Conservation (phyloP, 2,329 filamentous ascomycete genomes). For the Phaeoacremonium minimum region DNA sequence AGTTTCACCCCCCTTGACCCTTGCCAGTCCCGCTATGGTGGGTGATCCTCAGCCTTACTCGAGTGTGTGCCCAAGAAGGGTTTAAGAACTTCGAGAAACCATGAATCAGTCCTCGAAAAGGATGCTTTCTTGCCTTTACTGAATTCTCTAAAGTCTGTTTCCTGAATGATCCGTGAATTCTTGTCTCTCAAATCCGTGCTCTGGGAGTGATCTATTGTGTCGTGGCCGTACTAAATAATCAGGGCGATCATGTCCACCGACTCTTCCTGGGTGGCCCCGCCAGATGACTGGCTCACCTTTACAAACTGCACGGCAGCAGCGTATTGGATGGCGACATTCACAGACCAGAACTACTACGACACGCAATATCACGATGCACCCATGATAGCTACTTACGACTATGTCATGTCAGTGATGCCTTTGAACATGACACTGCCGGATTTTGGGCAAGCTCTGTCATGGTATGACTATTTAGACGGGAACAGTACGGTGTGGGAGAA, state of each 20-base stretch:
- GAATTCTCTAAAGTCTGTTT: too few species aligned
- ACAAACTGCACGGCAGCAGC: background rate
- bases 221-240: background rate
- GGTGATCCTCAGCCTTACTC: too few species aligned
- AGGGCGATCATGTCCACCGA: background rate
- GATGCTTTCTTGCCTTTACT: too few species aligned
- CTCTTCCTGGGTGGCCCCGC: background rate
- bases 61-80: too few species aligned
- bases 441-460: background rate
- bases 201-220: too few species aligned
- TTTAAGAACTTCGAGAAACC: too few species aligned
- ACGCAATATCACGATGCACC: background rate
- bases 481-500: background rate
- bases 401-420: background rate
- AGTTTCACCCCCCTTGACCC: too few species aligned
- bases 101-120: too few species aligned
- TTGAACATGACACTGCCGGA: background rate
- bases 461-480: background rate
- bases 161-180: too few species aligned
- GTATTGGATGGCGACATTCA: background rate
- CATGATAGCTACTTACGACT: background rate
- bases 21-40: too few species aligned
- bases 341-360: background rate
- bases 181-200: too few species aligned
- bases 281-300: background rate